Percentiles rank a stretch among this genome's conserved stretches.
These are phyloP conservation scores for Holtermanniella nyarrowii DNA, from an alignment of 768 basidiomycete species.

Conservation along the genomic window DNA sequence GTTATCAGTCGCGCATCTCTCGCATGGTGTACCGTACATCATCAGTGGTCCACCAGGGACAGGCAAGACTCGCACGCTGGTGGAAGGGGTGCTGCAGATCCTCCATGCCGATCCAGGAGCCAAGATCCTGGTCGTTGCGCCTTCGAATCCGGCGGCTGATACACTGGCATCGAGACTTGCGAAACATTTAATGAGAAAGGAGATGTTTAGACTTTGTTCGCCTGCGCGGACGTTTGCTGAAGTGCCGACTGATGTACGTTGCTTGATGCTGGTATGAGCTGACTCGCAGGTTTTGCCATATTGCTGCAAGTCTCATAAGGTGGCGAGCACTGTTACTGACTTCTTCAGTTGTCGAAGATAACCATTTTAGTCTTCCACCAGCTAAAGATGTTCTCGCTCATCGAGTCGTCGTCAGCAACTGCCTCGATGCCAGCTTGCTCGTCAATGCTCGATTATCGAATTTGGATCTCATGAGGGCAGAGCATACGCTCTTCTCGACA, in stretches of 20 bases:
- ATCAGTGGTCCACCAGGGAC: constrained; percentile 40
- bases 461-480: constrained; percentile 24
- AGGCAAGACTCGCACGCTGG: constrained; percentile 34
- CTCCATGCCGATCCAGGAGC: constrained; percentile 22
- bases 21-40: constrained; percentile 29
- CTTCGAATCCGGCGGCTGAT: constrained; percentile 40
- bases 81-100: constrained; percentile 38
- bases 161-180: constrained; percentile 36
- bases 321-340: too few relatives aligned
- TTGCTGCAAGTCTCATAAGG: constrained; percentile 5
- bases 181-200: constrained; percentile 8
- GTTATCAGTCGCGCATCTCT: constrained; percentile 13
- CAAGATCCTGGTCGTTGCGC: constrained; percentile 37
- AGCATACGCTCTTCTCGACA: constrained; percentile 4
- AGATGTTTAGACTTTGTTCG: constrained; percentile 37
- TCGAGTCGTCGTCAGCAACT: constrained; percentile 33
- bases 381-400: constrained; percentile 24
- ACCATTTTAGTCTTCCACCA: constrained; percentile 24
- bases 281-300: constrained; percentile 2
- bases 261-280: not conserved
- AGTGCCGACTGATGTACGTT: constrained; percentile 23
- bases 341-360: constrained; percentile 22
- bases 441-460: constrained; percentile 26
- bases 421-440: constrained; percentile 36
- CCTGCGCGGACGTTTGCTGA: constrained; percentile 40